These are phyloP conservation scores for Bassia scoparia DNA, from an alignment of 148 eudicot species.

Conservation along the genomic window DNA sequence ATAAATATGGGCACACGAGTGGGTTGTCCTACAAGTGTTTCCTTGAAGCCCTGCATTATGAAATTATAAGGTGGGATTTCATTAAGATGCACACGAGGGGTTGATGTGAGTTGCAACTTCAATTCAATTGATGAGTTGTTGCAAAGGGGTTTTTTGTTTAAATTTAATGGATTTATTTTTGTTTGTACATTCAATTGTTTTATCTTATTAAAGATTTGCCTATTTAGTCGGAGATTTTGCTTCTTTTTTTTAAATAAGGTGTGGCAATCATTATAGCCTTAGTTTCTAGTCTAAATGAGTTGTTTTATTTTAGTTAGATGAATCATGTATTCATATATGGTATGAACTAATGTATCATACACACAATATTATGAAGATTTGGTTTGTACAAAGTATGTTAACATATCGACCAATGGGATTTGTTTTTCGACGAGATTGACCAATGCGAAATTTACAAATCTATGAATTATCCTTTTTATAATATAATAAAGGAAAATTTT, in stretches of 20 bases:
- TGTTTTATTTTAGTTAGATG: too few species aligned
- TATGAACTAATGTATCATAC: too few species aligned
- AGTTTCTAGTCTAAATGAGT: too few species aligned
- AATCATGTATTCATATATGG: too few species aligned
- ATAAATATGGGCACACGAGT: slow-evolving; percentile 25
- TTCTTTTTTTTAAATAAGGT: neutral
- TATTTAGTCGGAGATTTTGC: neutral
- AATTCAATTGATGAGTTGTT: neutral
- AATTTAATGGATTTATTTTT: neutral
- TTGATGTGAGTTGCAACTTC: neutral
- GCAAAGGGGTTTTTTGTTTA: neutral
- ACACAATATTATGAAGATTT: too few species aligned
- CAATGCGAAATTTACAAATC: too few species aligned
- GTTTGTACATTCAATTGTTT: slow-evolving; percentile 9
- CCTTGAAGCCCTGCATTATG: slow-evolving; percentile 12
- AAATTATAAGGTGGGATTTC: neutral
- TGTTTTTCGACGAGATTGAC: too few species aligned
- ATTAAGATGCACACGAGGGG: slow-evolving; percentile 26
- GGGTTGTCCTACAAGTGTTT: slow-evolving; percentile 25
- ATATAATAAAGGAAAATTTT: too few species aligned
- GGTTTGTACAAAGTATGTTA: too few species aligned
- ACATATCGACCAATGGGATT: too few species aligned
- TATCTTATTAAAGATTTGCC: neutral
- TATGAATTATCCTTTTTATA: too few species aligned
- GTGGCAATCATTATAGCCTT: neutral